Evolutionary conservation across 2,329 filamentous ascomycete genomes (phyloP).

Genomic region (Colletotrichum euphorbiae): DNA sequence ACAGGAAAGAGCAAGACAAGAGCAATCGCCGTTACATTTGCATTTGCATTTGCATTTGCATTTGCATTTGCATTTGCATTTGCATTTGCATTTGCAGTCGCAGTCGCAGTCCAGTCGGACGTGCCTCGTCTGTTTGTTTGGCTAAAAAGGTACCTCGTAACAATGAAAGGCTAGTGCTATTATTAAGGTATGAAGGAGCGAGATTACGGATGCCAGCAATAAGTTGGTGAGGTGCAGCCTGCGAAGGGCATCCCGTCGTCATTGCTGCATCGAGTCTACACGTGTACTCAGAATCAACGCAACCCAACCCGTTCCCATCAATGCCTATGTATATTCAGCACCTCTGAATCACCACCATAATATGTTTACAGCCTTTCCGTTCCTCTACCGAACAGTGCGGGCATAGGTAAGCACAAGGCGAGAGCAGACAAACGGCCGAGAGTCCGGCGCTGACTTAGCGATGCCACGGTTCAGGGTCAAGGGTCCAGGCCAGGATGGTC

Average conservation of each 20-base stretch:
- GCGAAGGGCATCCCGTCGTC: neutral
- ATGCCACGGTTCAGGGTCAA: constrained; percentile 3
- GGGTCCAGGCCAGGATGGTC: constrained; percentile 25
- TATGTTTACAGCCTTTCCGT: too few species aligned
- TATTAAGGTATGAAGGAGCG: neutral
- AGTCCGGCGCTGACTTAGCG: constrained; percentile 22
- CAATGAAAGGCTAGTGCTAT: constrained; percentile 6
- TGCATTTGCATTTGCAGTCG: neutral
- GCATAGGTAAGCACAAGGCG: neutral
- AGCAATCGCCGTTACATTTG: neutral
- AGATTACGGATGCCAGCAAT: neutral
- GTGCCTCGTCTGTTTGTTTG: constrained; percentile 4
- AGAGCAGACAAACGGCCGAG: constrained; percentile 6
- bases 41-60: neutral
- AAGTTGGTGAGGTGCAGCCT: constrained; percentile 5
- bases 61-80: neutral
- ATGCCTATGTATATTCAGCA: neutral
- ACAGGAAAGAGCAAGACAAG: neutral
- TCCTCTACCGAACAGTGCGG: too few species aligned
- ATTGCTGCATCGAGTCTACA: neutral
- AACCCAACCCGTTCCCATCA: too few species aligned
- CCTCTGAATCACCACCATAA: too few species aligned
- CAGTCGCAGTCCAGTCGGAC: constrained; percentile 12
- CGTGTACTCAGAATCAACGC: neutral
- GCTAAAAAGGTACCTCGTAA: neutral